A percentile compares a stretch with the other conserved stretches of the same genome.
phyloP scores from a whole-genome alignment of 1,284 basidiomycete species.

The Exobasidium rhododendri region DNA sequence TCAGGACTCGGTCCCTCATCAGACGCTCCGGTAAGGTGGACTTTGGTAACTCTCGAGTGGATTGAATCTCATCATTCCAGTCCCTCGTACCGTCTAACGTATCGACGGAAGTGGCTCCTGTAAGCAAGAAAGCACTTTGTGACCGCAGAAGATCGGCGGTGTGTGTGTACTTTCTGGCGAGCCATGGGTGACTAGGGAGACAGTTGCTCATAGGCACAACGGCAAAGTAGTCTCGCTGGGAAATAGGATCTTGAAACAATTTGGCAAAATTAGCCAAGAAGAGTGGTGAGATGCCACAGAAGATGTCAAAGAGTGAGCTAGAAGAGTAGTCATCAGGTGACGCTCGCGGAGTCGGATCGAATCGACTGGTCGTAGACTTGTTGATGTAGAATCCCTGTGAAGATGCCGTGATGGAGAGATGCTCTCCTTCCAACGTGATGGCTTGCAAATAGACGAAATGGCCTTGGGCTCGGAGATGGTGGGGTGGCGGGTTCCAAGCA shows the following conservation, averaged over 20 bases:
- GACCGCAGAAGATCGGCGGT: conserved; percentile 60
- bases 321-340: conserved; percentile 44
- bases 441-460: conserved; percentile 62
- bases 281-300: conserved; percentile 57
- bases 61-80: conserved; percentile 65
- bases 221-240: conserved; percentile 53
- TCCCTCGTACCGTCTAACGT: conserved; percentile 61
- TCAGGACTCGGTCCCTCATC: conserved; percentile 61
- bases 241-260: conserved; percentile 52
- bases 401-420: conserved; percentile 60
- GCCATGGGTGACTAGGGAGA: conserved; percentile 61
- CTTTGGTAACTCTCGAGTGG: conserved; percentile 60
- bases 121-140: conserved; percentile 62
- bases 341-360: conserved; percentile 45
- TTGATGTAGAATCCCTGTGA: conserved; percentile 62
- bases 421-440: conserved; percentile 61
- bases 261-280: conserved; percentile 52
- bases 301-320: conserved; percentile 61
- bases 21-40: conserved; percentile 60
- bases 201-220: conserved; percentile 60
- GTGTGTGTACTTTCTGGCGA: conserved; percentile 55
- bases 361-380: conserved; percentile 54
- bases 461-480: conserved; percentile 59
- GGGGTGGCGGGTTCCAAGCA: conserved; percentile 63
- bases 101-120: conserved; percentile 59